phyloP scores from a whole-genome alignment of 176 grass and related monocot species.

The Zea mays region DNA sequence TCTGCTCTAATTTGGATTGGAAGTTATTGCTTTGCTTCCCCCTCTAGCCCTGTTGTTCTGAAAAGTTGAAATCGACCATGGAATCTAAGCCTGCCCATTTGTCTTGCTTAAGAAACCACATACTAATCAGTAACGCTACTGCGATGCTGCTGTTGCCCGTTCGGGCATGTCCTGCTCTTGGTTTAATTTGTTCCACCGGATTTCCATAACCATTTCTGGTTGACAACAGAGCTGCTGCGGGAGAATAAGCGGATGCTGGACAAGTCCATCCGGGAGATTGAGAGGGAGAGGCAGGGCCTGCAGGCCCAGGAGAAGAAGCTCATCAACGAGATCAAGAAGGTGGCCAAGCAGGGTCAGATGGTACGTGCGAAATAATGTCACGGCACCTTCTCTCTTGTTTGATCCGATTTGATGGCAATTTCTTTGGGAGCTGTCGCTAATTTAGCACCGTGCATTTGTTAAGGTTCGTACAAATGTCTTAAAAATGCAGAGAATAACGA shows the following conservation, averaged over 20 bases:
- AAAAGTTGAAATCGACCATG: background rate
- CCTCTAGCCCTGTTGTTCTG: background rate
- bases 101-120: background rate
- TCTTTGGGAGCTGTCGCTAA: background rate
- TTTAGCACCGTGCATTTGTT: background rate
- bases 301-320: slow-evolving; percentile 80
- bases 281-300: slow-evolving; percentile 76
- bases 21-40: background rate
- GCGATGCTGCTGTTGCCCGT: background rate
- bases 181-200: background rate
- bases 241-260: slow-evolving; percentile 84
- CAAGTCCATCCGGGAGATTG: slow-evolving; percentile 70
- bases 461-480: too few species aligned
- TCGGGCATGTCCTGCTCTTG: background rate
- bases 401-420: background rate
- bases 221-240: slow-evolving; percentile 65
- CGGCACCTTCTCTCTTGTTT: background rate
- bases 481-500: too few species aligned
- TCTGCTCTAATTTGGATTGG: background rate
- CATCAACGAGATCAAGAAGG: slow-evolving; percentile 74
- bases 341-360: slow-evolving; percentile 84
- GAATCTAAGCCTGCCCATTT: background rate
- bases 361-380: background rate
- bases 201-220: background rate
- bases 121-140: background rate